Evolutionary conservation across 2,329 filamentous ascomycete species (phyloP).

Genomic region (Penicillium corylophilum): DNA sequence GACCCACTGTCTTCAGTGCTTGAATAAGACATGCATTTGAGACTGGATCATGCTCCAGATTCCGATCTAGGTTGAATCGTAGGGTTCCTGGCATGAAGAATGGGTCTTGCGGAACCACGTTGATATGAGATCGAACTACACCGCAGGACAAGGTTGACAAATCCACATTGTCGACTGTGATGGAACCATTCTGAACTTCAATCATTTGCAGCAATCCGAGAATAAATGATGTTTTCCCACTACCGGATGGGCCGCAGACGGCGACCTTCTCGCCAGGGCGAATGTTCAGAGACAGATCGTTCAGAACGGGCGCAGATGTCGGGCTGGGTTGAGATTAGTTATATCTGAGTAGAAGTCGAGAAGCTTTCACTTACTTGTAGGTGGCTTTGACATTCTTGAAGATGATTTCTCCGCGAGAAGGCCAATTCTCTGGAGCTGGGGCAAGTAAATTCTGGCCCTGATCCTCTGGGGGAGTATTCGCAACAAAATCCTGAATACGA

Average conservation of each 20-base stretch:
- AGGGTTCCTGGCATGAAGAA: constrained; percentile 25
- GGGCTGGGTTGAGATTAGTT: background rate
- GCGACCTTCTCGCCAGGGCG: constrained; percentile 30
- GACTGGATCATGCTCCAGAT: constrained; percentile 18
- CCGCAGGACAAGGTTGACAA: constrained; percentile 13
- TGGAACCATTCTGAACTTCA: constrained; percentile 25
- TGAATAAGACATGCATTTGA: constrained; percentile 24
- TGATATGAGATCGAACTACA: constrained; percentile 18
- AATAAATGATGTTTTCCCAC: constrained; percentile 24
- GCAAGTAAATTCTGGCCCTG: background rate
- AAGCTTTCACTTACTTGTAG: constrained; percentile 3
- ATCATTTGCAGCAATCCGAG: constrained; percentile 25
- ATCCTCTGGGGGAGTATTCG: constrained; percentile 31
- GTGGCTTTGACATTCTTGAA: constrained; percentile 15
- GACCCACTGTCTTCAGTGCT: constrained; percentile 21
- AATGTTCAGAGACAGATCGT: constrained; percentile 26
- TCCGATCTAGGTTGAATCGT: constrained; percentile 30
- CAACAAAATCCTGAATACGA: constrained; percentile 49
- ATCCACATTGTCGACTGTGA: constrained; percentile 27
- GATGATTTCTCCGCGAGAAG: constrained; percentile 15
- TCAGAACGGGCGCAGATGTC: constrained; percentile 17
- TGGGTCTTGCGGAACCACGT: constrained; percentile 28
- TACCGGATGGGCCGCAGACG: constrained; percentile 28
- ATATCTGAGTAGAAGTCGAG: background rate
- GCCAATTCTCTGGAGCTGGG: constrained; percentile 16